A percentile compares a stretch with the other conserved stretches of the same genome.
These are phyloP conservation scores for Cercospora brassicicola DNA, from an alignment of 2,329 filamentous ascomycete species.

Conservation along the genomic window DNA sequence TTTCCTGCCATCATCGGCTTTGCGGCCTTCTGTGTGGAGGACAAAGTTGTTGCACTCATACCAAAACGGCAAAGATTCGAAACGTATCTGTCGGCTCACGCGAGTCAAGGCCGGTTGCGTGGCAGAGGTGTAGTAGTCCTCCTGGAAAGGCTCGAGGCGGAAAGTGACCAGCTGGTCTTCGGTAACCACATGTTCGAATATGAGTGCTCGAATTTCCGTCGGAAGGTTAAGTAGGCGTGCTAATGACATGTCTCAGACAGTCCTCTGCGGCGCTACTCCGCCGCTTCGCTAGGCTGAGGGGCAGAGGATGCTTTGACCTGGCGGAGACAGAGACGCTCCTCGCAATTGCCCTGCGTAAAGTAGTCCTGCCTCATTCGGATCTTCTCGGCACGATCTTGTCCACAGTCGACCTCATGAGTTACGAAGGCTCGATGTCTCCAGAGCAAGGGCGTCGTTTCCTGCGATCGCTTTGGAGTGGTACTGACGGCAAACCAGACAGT, in stretches of 20 bases:
- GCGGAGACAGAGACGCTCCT: background rate
- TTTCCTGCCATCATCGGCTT: conserved; percentile 29
- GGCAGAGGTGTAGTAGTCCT: conserved; percentile 31
- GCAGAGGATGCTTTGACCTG: background rate
- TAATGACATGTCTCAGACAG: conserved; percentile 12
- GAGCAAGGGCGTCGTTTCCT: background rate
- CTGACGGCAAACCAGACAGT: background rate
- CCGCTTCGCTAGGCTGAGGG: background rate
- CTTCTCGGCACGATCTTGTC: background rate
- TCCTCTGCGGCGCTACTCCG: background rate
- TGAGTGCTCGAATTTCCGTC: conserved; percentile 31
- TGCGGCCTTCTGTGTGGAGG: conserved; percentile 35
- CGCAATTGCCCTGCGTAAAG: background rate
- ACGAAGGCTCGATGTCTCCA: background rate
- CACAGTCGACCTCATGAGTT: background rate
- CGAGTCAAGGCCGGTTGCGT: conserved; percentile 33
- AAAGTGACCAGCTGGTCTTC: conserved; percentile 35
- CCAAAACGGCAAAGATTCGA: conserved; percentile 34
- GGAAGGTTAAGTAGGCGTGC: conserved; percentile 30
- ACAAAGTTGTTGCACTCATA: conserved; percentile 36
- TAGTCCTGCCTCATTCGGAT: background rate
- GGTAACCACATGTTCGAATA: conserved; percentile 32
- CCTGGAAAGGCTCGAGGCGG: conserved; percentile 34
- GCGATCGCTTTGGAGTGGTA: background rate
- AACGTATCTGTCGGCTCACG: conserved; percentile 33